phyloP scores from a whole-genome alignment of 768 basidiomycete genomes.

The Mycena epipterygia region DNA sequence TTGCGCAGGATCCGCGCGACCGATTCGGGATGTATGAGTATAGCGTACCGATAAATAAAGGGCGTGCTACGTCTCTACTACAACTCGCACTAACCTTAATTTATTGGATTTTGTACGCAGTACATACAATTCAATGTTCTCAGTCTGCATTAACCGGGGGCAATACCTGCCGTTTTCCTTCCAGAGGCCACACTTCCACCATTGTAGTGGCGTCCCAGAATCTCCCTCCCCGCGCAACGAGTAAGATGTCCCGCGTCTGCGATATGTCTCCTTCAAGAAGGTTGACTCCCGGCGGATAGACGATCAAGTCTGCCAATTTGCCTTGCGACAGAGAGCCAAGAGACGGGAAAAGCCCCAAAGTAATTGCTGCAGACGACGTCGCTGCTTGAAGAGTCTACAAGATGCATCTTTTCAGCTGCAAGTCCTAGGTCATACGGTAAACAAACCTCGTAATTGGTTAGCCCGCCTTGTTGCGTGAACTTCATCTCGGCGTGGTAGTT shows the following conservation, averaged over 20 bases:
- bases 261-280: slow-evolving; percentile 67
- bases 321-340: slow-evolving; percentile 72
- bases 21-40: no score
- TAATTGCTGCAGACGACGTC: slow-evolving; percentile 73
- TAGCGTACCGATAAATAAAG: no score
- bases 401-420: background rate
- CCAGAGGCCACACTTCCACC: slow-evolving; percentile 74
- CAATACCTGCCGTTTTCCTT: slow-evolving; percentile 65
- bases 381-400: slow-evolving; percentile 77
- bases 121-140: no score
- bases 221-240: slow-evolving; percentile 77
- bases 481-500: slow-evolving; percentile 85
- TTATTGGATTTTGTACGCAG: no score
- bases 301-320: slow-evolving; percentile 79
- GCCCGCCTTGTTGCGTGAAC: slow-evolving; percentile 72
- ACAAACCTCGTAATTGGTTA: slow-evolving; percentile 77
- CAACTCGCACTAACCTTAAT: no score
- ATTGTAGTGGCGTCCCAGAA: slow-evolving; percentile 78
- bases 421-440: background rate
- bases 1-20: no score
- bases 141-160: slow-evolving; percentile 77
- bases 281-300: slow-evolving; percentile 73
- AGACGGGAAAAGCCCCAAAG: slow-evolving; percentile 72
- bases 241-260: slow-evolving; percentile 63
- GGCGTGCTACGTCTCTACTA: no score